Conservation (phyloP, 495 filamentous ascomycete genomes). For the Aspergillus bertholletiae region DNA sequence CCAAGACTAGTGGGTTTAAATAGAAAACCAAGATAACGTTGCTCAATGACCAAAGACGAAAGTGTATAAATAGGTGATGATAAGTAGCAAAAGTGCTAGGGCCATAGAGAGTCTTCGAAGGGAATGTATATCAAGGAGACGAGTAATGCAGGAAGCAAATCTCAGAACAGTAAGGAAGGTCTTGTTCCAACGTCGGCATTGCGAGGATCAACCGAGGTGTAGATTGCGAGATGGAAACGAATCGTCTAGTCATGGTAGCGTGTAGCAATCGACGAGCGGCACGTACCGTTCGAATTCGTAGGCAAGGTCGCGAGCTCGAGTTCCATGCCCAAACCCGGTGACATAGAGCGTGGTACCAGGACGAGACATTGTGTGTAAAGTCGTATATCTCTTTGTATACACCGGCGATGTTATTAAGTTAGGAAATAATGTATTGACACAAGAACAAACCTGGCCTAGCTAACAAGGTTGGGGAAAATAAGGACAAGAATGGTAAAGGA, state of each 20-base stretch:
- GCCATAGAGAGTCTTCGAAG: background rate
- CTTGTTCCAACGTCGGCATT: slow-evolving; percentile 16
- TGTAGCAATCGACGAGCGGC: slow-evolving; percentile 51
- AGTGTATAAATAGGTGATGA: background rate
- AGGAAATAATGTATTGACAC: background rate
- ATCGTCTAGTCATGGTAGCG: slow-evolving; percentile 28
- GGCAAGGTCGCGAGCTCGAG: slow-evolving; percentile 98
- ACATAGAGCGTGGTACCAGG: slow-evolving; percentile 95
- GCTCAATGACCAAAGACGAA: background rate
- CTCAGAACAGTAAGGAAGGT: slow-evolving; percentile 4
- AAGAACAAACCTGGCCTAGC: background rate
- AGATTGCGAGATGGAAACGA: slow-evolving; percentile 20
- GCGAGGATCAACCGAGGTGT: slow-evolving; percentile 9
- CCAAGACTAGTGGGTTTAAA: background rate
- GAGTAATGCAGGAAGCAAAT: slow-evolving; percentile 3
- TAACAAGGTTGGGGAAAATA: background rate
- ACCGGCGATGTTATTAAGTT: background rate
- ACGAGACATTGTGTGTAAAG: slow-evolving; percentile 69
- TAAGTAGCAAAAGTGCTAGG: background rate
- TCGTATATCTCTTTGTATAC: background rate
- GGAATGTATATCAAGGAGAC: background rate
- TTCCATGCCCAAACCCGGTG: slow-evolving; percentile 96
- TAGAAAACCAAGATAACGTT: background rate
- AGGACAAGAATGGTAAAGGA: background rate
- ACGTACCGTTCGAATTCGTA: slow-evolving; percentile 99